Conservation (phyloP, 108 stramenopile species). For the Nannochloropsis oceanica region DNA sequence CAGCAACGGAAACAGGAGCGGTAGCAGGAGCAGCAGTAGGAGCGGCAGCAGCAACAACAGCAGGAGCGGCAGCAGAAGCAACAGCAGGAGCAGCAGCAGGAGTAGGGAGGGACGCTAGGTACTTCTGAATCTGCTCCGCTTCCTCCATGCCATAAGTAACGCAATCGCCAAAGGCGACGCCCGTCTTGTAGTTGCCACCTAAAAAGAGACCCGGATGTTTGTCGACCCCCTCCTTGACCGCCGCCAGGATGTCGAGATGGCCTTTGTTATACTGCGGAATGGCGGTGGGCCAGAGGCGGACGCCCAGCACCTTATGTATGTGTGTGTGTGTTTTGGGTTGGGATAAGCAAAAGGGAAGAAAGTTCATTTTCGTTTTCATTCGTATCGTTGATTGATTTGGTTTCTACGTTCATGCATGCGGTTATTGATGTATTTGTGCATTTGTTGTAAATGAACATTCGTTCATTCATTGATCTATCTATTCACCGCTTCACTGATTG, state of each 20-base stretch:
- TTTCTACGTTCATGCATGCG: too few relatives aligned
- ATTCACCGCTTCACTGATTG: too few relatives aligned
- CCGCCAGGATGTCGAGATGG: constrained; percentile 52
- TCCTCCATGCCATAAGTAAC: constrained; percentile 77
- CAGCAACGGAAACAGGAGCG: background rate
- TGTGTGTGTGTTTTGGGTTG: constrained; percentile 54
- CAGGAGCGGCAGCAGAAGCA: background rate
- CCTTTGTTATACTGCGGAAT: constrained; percentile 81
- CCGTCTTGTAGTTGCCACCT: constrained; percentile 69
- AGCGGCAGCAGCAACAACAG: background rate
- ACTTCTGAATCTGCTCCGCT: constrained; percentile 51
- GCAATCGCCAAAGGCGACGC: constrained; percentile 87
- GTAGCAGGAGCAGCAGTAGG: background rate
- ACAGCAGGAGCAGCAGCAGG: too few relatives aligned
- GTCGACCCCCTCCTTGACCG: constrained; percentile 45
- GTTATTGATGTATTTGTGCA: too few relatives aligned
- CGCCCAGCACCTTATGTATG: constrained; percentile 51
- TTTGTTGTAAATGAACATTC: too few relatives aligned
- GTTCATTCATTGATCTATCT: too few relatives aligned
- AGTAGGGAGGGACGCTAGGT: too few relatives aligned
- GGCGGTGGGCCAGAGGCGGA: constrained; percentile 65
- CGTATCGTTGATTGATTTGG: too few relatives aligned
- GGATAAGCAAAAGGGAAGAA: too few relatives aligned
- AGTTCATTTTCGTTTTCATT: too few relatives aligned
- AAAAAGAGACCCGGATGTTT: constrained; percentile 45